Evolutionary conservation across 2,329 filamentous ascomycete species (phyloP), one percentile per base, ranked within the genome.

Genomic region (Knoxdaviesia capensis): DNA sequence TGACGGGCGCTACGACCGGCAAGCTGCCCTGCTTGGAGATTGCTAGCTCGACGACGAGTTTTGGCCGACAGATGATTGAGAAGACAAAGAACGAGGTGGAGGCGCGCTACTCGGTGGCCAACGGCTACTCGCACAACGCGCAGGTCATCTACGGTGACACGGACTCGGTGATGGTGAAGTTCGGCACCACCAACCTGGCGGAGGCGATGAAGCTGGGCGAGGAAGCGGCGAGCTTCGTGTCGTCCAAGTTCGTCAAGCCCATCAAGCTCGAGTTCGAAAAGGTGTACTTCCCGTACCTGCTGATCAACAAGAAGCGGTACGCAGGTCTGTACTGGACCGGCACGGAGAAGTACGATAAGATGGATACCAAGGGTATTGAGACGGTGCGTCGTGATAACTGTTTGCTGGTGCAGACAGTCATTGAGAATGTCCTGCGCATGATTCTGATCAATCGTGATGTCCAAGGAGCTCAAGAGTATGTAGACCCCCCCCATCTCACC

Each of bases 271-370:
- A 98, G 59, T 98, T 98, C 60, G 90, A 98, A 59, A 98, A 98
- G 62, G 88, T 98, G 1, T 98, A 98, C 61, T 98, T 82, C 57
- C 90, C 90, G 1, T 98, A 98, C 56, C 69, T 98, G 33, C 70
- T 98, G 41, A 98, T 98, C 75, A 98, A 98, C 75, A 98, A 98
- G 68, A 98, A 98, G 67, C 81, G 90, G 48, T 98, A 98, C 54
- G 90, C 90, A 6, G 90, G 90, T n/a, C 62, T 98, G 32, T 96
- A 85, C 63, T 98, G 87, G 87, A 98, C 90, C 5, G 90, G 81
- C 49, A 75, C 88, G 1, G 74, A 88, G 36, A 94, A 94, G 60
- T 90, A 81, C 58, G 92, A 98, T 70, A 98, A 96, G 68, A 98
- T 98, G 92, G 90, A 98, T 60, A 96, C 85, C 46, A 98, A 98